A percentile compares a stretch with the other conserved stretches of the same genome.
Conservation (phyloP, 495 filamentous ascomycete species). For the Aspergillus funiculosus region DNA sequence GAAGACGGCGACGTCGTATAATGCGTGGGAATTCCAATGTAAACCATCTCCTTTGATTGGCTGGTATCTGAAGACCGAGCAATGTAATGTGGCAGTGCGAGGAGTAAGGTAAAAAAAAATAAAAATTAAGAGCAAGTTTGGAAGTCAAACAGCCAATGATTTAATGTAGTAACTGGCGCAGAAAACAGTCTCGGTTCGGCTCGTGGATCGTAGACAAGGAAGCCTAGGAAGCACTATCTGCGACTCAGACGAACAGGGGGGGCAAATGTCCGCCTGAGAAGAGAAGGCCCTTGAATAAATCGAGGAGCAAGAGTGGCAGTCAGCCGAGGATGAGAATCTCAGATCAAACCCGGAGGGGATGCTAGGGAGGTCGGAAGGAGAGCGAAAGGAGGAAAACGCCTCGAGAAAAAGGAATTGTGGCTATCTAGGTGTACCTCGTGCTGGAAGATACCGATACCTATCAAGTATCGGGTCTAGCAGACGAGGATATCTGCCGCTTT, state of each 20-base stretch:
- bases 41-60: constrained; percentile 66
- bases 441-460: constrained; percentile 82
- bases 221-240: constrained; percentile 57
- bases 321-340: constrained; percentile 44
- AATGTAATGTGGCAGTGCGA: no score
- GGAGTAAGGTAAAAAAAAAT: no score
- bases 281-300: constrained; percentile 77
- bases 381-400: constrained; percentile 69
- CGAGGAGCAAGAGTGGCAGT: constrained; percentile 53
- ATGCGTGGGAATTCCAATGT: constrained; percentile 67
- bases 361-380: constrained; percentile 86
- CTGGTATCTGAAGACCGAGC: no score
- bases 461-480: constrained; percentile 87
- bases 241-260: constrained; percentile 82
- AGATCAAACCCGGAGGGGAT: constrained; percentile 39
- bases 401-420: constrained; percentile 83
- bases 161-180: not conserved
- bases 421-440: constrained; percentile 59
- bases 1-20: constrained; percentile 76
- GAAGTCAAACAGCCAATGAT: no score
- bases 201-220: constrained; percentile 28
- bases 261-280: constrained; percentile 74
- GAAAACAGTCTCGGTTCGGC: constrained; percentile 25
- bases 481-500: constrained; percentile 77
- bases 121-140: constrained; percentile 8